Conservation (phyloP, 345 rosid genomes). For the Gossypium rotundifolium region DNA sequence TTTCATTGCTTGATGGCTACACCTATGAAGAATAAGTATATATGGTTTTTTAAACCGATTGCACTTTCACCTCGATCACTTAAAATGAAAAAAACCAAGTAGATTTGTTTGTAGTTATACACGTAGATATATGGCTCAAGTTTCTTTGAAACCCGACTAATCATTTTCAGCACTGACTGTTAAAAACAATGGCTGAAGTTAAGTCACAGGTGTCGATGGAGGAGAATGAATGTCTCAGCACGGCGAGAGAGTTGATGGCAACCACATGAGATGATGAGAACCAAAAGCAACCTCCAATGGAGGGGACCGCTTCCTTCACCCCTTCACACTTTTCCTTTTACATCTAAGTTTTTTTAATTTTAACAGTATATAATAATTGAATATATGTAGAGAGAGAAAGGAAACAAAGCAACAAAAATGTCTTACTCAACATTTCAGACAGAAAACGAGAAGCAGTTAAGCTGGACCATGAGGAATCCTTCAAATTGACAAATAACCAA, state of each 20-base stretch:
- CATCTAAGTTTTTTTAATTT: not conserved
- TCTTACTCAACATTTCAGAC: not conserved
- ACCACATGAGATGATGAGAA: constrained; percentile 1
- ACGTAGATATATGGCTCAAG: not conserved
- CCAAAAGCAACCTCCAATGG: not conserved
- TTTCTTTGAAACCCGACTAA: not conserved
- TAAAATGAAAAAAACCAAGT: not conserved
- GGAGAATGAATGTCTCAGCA: not conserved
- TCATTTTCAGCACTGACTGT: not conserved
- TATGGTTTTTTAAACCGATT: not conserved
- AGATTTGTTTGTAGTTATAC: not conserved
- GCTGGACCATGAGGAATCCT: constrained; percentile 33
- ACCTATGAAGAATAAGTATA: not conserved
- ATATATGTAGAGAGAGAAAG: not conserved
- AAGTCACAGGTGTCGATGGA: not conserved
- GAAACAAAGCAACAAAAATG: not conserved
- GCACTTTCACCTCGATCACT: not conserved
- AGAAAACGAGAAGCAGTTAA: not conserved
- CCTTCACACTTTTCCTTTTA: not conserved
- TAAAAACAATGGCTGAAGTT: not conserved
- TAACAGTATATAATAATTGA: not conserved
- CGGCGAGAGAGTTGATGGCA: not conserved
- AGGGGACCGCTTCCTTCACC: constrained; percentile 6
- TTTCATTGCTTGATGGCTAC: not conserved
- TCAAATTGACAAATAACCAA: constrained; percentile 27